A percentile compares a stretch with the other conserved stretches of the same genome.
These are phyloP conservation scores for Colletotrichum orchidophilum DNA, from an alignment of 2,329 filamentous ascomycete genomes.

Conservation along the genomic window DNA sequence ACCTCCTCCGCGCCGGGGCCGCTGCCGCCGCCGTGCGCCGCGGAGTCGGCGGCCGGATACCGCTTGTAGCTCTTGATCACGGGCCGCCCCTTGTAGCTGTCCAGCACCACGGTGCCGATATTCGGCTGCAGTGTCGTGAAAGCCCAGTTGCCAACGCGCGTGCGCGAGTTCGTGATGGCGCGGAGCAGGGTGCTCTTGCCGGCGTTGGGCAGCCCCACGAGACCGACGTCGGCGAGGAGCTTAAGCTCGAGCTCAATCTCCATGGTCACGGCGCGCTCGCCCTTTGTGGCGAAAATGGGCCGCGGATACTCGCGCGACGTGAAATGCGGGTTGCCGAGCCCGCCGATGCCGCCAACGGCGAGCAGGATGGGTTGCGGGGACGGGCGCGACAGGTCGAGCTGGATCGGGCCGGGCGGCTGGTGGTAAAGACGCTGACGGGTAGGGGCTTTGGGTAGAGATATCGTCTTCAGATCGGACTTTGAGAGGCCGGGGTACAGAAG, in stretches of 20 bases:
- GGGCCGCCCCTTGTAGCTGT: constrained; percentile 84
- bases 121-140: constrained; percentile 97
- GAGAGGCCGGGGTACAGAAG: constrained; percentile 83
- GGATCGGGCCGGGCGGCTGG: constrained; percentile 78
- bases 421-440: constrained; percentile 64
- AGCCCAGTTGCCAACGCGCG: constrained; percentile 92
- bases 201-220: constrained; percentile 95
- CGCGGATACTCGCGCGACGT: constrained; percentile 76
- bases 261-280: constrained; percentile 81
- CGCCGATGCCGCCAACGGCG: constrained; percentile 87
- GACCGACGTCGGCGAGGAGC: constrained; percentile 91
- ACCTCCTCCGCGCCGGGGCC: constrained; percentile 51
- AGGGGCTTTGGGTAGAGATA: constrained; percentile 61
- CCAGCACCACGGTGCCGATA: constrained; percentile 93
- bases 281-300: constrained; percentile 89
- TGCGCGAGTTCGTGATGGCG: constrained; percentile 86
- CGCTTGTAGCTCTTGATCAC: constrained; percentile 50
- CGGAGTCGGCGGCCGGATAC: constrained; percentile 36
- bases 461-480: constrained; percentile 70
- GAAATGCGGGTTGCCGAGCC: constrained; percentile 94
- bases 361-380: constrained; percentile 87
- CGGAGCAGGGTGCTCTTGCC: constrained; percentile 94
- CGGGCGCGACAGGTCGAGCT: constrained; percentile 77
- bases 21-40: constrained; percentile 46
- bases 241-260: constrained; percentile 91